Conservation (phyloP, 352 stramenopile genomes). For the Pythium scleroteichum region DNA sequence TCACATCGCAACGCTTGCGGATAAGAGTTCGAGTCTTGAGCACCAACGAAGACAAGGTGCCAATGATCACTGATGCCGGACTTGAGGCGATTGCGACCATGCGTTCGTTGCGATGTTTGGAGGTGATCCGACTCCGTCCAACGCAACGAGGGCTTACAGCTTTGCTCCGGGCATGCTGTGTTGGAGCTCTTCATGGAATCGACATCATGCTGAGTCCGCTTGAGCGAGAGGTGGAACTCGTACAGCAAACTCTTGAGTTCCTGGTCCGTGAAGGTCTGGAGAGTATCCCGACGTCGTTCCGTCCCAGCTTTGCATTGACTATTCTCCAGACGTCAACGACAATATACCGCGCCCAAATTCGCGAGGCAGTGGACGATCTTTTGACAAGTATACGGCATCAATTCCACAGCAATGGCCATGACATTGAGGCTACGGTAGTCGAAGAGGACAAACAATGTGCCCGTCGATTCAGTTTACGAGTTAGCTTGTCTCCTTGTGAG, state of each 20-base stretch:
- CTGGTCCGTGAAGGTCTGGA: neutral
- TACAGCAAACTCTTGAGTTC: slow-evolving; percentile 1
- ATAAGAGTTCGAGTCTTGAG: no score
- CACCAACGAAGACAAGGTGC: no score
- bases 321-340: neutral
- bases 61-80: no score
- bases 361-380: no score
- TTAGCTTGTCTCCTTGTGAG: no score
- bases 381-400: no score
- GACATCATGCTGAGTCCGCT: neutral
- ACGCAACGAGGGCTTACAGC: neutral
- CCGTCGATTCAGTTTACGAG: no score
- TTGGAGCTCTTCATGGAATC: neutral
- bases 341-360: neutral
- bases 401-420: no score
- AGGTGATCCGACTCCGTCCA: neutral
- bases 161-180: neutral
- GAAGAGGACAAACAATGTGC: no score
- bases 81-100: neutral
- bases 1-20: no score
- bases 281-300: neutral
- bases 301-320: neutral
- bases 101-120: neutral
- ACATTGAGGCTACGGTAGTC: no score
- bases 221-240: neutral